Percentiles rank a stretch among this genome's conserved stretches.
Conservation (phyloP, 108 stramenopile species). For the Asterionellopsis glacialis region DNA sequence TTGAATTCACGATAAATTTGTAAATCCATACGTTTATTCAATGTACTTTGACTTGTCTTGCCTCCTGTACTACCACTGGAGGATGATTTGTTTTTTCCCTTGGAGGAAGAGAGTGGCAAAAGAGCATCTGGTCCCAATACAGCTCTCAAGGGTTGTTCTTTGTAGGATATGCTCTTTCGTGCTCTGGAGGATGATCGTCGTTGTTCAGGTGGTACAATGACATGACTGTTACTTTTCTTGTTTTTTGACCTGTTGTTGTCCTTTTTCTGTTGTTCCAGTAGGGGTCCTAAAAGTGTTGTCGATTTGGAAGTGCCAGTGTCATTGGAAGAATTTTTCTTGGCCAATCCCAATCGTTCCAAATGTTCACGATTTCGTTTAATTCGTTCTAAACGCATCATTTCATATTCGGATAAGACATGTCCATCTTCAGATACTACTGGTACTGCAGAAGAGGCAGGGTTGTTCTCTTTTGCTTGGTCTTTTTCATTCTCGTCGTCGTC, state of each 20-base stretch:
- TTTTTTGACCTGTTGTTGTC: background rate
- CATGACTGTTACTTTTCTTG: background rate
- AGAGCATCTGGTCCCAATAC: slow-evolving; percentile 1
- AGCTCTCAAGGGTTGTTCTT: background rate
- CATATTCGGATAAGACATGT: slow-evolving; percentile 55
- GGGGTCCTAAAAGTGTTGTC: background rate
- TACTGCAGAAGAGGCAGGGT: too few species aligned
- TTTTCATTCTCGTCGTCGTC: background rate
- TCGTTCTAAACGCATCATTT: slow-evolving; percentile 57
- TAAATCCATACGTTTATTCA: slow-evolving; percentile 12
- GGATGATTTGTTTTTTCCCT: background rate
- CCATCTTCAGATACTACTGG: slow-evolving; percentile 2
- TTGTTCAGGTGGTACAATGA: background rate
- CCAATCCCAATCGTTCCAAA: slow-evolving; percentile 54
- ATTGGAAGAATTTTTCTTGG: background rate
- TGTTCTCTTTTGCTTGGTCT: background rate
- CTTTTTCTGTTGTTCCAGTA: background rate
- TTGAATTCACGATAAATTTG: slow-evolving; percentile 37
- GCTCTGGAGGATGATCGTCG: too few species aligned
- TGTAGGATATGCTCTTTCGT: too few species aligned
- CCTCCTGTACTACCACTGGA: too few species aligned
- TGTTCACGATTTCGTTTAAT: slow-evolving; percentile 68
- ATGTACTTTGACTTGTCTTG: background rate
- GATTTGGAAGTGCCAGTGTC: background rate
- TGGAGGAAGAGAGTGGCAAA: background rate